Conservation (phyloP, 108 stramenopile genomes). For the Skeletonema tropicum region DNA sequence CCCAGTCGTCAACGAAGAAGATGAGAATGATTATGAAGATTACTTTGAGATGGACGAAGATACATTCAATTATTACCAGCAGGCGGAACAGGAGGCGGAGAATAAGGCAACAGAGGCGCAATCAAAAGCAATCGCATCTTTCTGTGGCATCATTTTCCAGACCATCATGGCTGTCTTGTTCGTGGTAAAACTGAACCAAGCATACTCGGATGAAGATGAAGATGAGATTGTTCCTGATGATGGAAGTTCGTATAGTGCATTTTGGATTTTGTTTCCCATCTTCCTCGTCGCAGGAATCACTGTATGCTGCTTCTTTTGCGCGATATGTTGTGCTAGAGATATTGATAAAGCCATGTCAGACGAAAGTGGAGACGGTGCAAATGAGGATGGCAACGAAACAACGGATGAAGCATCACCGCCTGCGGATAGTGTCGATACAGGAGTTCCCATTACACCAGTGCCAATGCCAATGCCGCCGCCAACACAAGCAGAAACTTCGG, state of each 20-base stretch:
- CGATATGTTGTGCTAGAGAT: conserved; percentile 67
- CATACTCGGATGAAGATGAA: conserved; percentile 43
- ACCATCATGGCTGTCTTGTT: conserved; percentile 64
- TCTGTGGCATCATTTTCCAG: conserved; percentile 59
- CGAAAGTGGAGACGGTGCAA: not conserved
- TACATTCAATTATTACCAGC: conserved; percentile 67
- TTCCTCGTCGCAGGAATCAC: conserved; percentile 67
- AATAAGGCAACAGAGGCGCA: conserved; percentile 62
- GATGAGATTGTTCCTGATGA: conserved; percentile 44
- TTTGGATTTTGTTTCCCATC: conserved; percentile 84
- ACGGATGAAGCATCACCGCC: conserved; percentile 14
- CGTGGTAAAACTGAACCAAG: conserved; percentile 71
- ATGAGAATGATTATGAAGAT: conserved; percentile 47
- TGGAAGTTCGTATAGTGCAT: conserved; percentile 59
- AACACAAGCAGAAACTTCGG: not conserved
- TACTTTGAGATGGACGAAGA: conserved; percentile 69
- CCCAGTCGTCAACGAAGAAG: conserved; percentile 10
- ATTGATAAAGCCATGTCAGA: conserved; percentile 46
- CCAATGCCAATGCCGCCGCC: conserved; percentile 12
- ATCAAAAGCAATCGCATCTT: conserved; percentile 55
- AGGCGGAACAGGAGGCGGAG: conserved; percentile 71
- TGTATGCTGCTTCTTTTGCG: conserved; percentile 67
- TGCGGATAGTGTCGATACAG: not conserved
- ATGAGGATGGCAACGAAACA: conserved; percentile 18
- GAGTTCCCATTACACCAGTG: conserved; percentile 6